Conservation (phyloP, 108 stramenopile genomes). For the Nitzschia palea region DNA sequence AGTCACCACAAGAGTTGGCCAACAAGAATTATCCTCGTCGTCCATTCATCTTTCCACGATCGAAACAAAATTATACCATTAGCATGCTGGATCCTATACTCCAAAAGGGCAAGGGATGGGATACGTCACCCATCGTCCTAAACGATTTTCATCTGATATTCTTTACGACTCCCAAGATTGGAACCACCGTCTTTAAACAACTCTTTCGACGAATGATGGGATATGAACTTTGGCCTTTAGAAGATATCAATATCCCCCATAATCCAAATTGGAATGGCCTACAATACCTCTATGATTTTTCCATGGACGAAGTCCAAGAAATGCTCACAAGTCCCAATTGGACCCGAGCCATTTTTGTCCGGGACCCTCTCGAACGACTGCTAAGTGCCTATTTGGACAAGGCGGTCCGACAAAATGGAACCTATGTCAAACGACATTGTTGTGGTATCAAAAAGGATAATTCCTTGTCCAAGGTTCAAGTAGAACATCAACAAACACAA, state of each 20-base stretch:
- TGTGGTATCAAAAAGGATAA: constrained; percentile 6
- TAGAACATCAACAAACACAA: not conserved
- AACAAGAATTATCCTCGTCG: too few relatives aligned
- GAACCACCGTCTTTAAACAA: constrained; percentile 51
- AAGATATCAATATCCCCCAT: constrained; percentile 35
- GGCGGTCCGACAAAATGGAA: constrained; percentile 15
- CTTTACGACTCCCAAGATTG: constrained; percentile 63
- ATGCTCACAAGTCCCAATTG: constrained; percentile 52
- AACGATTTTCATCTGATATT: constrained; percentile 53
- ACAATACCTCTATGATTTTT: constrained; percentile 39
- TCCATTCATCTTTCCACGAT: too few relatives aligned
- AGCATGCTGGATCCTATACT: not conserved
- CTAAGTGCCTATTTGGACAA: constrained; percentile 61
- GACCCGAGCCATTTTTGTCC: constrained; percentile 59
- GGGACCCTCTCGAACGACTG: constrained; percentile 61
- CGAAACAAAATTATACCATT: too few relatives aligned
- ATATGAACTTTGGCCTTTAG: constrained; percentile 14
- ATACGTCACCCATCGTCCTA: constrained; percentile 51
- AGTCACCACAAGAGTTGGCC: too few relatives aligned
- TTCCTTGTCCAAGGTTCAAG: not conserved
- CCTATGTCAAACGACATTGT: constrained; percentile 20
- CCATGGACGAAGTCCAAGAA: constrained; percentile 16
- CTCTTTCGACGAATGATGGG: constrained; percentile 57
- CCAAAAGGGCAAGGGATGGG: constrained; percentile 10
- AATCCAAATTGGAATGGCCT: constrained; percentile 43